A percentile compares a stretch with the other conserved stretches of the same genome.
These are phyloP conservation scores for Trichosporon coremiiforme DNA, from an alignment of 1,284 basidiomycete species.

Conservation along the genomic window DNA sequence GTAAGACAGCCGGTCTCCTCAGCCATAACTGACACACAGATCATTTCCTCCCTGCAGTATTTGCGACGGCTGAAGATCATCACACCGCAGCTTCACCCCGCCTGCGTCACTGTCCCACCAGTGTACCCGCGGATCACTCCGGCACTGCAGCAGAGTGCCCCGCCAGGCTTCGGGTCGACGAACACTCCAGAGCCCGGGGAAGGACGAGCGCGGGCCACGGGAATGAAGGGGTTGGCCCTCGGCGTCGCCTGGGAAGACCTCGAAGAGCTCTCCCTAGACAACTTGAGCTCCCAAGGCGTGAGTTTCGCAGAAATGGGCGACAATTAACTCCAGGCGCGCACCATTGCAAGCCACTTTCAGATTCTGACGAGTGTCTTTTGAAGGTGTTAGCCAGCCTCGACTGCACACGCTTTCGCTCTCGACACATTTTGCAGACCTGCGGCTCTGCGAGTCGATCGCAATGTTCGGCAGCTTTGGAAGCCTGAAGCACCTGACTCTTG, in stretches of 20 bases:
- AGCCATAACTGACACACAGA: slow-evolving; percentile 16
- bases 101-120: background rate
- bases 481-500: slow-evolving; percentile 36
- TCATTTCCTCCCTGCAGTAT: slow-evolving; percentile 20
- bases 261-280: slow-evolving; percentile 28
- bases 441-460: slow-evolving; percentile 33
- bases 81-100: slow-evolving; percentile 24
- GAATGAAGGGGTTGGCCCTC: slow-evolving; percentile 26
- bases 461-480: slow-evolving; percentile 33
- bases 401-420: slow-evolving; percentile 34
- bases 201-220: slow-evolving; percentile 20
- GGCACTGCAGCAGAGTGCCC: slow-evolving; percentile 20
- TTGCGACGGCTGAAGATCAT: slow-evolving; percentile 21
- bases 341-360: slow-evolving; percentile 34
- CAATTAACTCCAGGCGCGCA: slow-evolving; percentile 31
- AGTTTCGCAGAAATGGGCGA: slow-evolving; percentile 11
- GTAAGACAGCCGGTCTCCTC: no score
- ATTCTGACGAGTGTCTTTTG: slow-evolving; percentile 22
- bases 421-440: slow-evolving; percentile 39
- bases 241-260: slow-evolving; percentile 40
- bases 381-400: slow-evolving; percentile 10
- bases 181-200: background rate
- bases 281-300: slow-evolving; percentile 32
- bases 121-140: slow-evolving; percentile 27
- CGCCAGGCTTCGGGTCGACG: slow-evolving; percentile 10